These are phyloP conservation scores for Alternaria sp. DNA, from an alignment of 2,329 filamentous ascomycete genomes.

Conservation along the genomic window DNA sequence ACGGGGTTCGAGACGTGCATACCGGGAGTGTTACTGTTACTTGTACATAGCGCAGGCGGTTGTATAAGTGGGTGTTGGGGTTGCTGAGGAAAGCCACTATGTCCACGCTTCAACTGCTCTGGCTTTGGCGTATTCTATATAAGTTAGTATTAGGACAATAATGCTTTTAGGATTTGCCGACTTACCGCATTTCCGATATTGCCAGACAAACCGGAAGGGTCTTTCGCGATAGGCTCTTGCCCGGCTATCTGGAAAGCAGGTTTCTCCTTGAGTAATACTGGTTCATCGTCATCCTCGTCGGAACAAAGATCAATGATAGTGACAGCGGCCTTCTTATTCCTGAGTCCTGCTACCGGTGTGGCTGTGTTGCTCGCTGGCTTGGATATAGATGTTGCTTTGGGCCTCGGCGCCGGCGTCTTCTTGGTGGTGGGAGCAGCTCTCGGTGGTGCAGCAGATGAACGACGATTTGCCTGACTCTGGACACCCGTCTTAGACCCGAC, in stretches of 20 bases:
- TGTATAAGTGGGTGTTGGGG: neutral
- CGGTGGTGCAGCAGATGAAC: neutral
- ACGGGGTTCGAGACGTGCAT: neutral
- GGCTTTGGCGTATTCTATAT: neutral
- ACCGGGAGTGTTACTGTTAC: neutral
- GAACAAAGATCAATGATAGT: conserved; percentile 15
- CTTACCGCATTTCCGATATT: neutral
- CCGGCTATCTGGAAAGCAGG: neutral
- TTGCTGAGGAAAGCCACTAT: neutral
- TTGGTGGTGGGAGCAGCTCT: neutral
- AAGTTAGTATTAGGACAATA: neutral
- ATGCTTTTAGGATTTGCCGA: neutral
- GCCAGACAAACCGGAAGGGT: neutral
- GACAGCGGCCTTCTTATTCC: neutral
- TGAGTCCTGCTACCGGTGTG: neutral
- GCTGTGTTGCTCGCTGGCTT: neutral
- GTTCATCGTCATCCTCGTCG: conserved; percentile 12
- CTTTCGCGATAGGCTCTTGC: neutral
- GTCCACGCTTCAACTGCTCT: neutral
- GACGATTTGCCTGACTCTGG: neutral
- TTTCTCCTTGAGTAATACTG: neutral
- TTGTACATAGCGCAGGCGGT: neutral
- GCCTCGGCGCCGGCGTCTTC: neutral
- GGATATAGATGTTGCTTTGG: neutral
- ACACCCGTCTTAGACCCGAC: neutral